Percentiles rank a stretch among this genome's conserved stretches.
These are phyloP conservation scores for Penicillium sp. DNA, from an alignment of 2,329 filamentous ascomycete species.

Conservation along the genomic window DNA sequence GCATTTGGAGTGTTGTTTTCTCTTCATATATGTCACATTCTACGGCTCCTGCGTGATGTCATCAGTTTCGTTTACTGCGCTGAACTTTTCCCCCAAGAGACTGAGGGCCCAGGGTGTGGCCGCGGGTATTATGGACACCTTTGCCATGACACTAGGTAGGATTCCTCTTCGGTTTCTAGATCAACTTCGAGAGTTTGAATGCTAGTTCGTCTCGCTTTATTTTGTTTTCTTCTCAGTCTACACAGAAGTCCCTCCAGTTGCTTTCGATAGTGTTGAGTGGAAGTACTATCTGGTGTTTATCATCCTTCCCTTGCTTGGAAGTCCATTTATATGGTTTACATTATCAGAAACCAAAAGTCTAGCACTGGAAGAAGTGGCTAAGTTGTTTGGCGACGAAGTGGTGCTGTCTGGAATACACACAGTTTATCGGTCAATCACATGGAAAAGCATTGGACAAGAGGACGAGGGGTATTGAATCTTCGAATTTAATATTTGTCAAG, in stretches of 20 bases:
- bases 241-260: neutral
- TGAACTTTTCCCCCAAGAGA: slow-evolving; percentile 13
- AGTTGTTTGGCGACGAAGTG: no score
- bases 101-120: slow-evolving; percentile 8
- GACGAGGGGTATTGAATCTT: no score
- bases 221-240: neutral
- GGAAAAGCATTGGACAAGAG: no score
- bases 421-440: no score
- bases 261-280: slow-evolving; percentile 14
- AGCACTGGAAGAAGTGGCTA: no score
- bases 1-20: neutral
- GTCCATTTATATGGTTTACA: neutral
- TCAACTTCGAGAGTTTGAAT: no score
- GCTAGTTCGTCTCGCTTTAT: no score
- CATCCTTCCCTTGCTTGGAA: neutral
- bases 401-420: no score
- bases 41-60: neutral
- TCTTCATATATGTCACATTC: neutral
- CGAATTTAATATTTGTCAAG: neutral
- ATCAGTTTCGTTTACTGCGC: slow-evolving; percentile 11
- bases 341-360: no score
- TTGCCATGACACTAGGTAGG: no score
- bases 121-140: no score
- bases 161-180: no score
- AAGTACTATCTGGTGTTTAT: slow-evolving; percentile 16